Base-by-base conservation (phyloP, 2,329 filamentous ascomycete species). In the Ilyonectria mors-panacis region DNA sequence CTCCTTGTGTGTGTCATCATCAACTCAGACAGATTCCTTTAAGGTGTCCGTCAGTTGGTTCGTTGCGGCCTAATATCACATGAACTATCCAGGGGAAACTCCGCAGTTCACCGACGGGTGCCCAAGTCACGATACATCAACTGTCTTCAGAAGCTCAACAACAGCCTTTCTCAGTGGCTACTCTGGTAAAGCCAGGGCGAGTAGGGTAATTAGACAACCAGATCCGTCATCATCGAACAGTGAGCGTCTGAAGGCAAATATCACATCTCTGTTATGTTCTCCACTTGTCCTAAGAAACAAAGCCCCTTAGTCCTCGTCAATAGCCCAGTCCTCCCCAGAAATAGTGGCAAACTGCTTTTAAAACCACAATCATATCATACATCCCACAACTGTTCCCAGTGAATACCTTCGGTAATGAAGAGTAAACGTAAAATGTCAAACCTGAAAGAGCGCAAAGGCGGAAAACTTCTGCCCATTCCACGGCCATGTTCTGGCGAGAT, bases 301-400 rank as follows among this genome's bases (percentile, higher is more conserved):
- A 56, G 63, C 26, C 30, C 19, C 23, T 50, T 5, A 26, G 26
- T 51, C 37, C 4, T 42, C 58, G n/a, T 58, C 53, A 64, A 47
- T 21, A 47, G 23, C 37, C 19, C 26, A 33, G n/a, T 17, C 17
- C 15, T n/a, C 33, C 30, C 50, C 23, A 37, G 57, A 60, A 58
- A 51, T 54, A 59, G 63, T 51, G 53, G 39, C 50, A 39, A 53
- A 54, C 28, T 57, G 54, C 63, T 63, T 48, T 28, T 51, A 67
- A 56, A 55, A 62, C 15, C 30, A 62, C 19, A 55, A 62, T 33
- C 39, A 63, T 63, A 66, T 54, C 59, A 50, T 57, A 64, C 61
- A 66, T 15, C 37, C 39, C 33, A 35, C 30, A 30, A 44, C 44
- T 45, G 42, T 53, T 12, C 37, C 13, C 55, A 13, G 50, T 15